Evolutionary conservation across 148 eudicot species (phyloP).

Genomic region (Agrostemma githago): DNA sequence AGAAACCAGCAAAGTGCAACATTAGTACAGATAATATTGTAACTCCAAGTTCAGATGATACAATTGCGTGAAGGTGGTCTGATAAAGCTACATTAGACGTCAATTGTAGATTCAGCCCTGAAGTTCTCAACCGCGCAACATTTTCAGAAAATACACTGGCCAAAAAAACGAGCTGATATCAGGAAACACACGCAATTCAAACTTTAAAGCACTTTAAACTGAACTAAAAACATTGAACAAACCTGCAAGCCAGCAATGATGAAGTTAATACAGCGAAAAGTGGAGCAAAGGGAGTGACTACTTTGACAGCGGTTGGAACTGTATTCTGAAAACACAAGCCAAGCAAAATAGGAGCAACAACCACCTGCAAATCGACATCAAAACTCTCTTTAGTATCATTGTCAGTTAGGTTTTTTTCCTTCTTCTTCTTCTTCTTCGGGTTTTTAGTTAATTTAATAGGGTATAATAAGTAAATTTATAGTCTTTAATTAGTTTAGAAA

Average conservation of each 20-base stretch:
- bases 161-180: background rate
- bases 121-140: slow-evolving; percentile 45
- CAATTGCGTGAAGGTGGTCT: slow-evolving; percentile 31
- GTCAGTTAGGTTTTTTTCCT: too few relatives aligned
- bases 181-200: slow-evolving; percentile 1
- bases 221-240: slow-evolving; percentile 5
- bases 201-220: background rate
- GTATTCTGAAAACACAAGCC: slow-evolving; percentile 53
- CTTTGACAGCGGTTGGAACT: slow-evolving; percentile 50
- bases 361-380: slow-evolving; percentile 40
- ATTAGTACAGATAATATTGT: slow-evolving; percentile 41
- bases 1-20: slow-evolving; percentile 63
- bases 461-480: background rate
- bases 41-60: slow-evolving; percentile 48
- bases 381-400: background rate
- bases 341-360: slow-evolving; percentile 61
- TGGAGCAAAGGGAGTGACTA: slow-evolving; percentile 48
- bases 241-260: slow-evolving; percentile 71
- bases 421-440: background rate
- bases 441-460: background rate
- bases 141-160: slow-evolving; percentile 66
- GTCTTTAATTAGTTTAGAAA: background rate
- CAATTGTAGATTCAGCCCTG: slow-evolving; percentile 31
- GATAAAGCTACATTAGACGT: slow-evolving; percentile 33
- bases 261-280: slow-evolving; percentile 54